Conservation (phyloP, 352 stramenopile species). For the Pythium diclinum region DNA sequence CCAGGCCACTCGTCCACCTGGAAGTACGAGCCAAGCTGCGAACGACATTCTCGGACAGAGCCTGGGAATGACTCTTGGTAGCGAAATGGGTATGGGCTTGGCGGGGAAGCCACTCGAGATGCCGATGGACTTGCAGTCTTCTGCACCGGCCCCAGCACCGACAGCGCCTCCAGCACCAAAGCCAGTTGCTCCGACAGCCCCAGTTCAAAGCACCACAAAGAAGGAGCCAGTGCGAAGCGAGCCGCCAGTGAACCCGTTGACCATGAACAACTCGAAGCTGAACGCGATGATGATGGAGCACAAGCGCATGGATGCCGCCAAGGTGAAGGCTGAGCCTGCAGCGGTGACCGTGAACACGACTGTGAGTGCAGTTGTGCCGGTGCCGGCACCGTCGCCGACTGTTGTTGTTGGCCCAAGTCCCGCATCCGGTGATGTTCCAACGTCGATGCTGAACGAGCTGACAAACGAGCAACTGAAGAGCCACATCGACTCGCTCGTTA, state of each 20-base stretch:
- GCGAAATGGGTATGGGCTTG: slow-evolving; percentile 8
- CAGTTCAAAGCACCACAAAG: background rate
- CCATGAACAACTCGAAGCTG: slow-evolving; percentile 85
- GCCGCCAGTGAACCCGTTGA: slow-evolving; percentile 46
- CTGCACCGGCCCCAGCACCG: background rate
- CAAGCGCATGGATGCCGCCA: slow-evolving; percentile 61
- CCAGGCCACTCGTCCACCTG: background rate
- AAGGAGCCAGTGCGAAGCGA: slow-evolving; percentile 4
- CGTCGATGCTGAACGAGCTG: slow-evolving; percentile 87
- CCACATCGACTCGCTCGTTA: slow-evolving; percentile 93
- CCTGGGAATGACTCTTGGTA: slow-evolving; percentile 11
- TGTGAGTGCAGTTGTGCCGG: background rate
- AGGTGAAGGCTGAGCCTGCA: slow-evolving; percentile 24
- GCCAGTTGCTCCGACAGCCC: slow-evolving; percentile 1
- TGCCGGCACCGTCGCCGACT: slow-evolving; percentile 11
- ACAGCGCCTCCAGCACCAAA: slow-evolving; percentile 3
- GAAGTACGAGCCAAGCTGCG: slow-evolving; percentile 14
- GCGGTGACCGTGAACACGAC: slow-evolving; percentile 22
- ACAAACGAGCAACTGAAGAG: slow-evolving; percentile 93
- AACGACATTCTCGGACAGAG: slow-evolving; percentile 29
- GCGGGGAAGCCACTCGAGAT: slow-evolving; percentile 25
- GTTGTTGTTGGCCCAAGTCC: slow-evolving; percentile 1
- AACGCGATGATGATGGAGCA: slow-evolving; percentile 86
- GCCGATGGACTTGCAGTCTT: slow-evolving; percentile 26
- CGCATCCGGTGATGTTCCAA: slow-evolving; percentile 50